Evolutionary conservation across 192 early-diverging fungal genomes (phyloP).

Genomic region (Coemansia sp.): DNA sequence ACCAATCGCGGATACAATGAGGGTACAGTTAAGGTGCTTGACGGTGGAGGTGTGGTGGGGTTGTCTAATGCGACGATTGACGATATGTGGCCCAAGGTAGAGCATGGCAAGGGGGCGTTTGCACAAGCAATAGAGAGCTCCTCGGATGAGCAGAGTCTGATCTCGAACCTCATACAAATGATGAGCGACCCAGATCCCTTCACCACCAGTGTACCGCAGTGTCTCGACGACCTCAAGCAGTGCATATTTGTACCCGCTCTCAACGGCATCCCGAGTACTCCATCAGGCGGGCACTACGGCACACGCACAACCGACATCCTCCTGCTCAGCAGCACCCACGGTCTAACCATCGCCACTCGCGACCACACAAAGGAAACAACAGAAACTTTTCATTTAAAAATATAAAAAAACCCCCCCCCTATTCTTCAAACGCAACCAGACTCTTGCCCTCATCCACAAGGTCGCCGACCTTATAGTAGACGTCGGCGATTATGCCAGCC

Average conservation of each 20-base stretch:
- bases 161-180: conserved; percentile 11
- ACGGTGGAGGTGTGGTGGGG: conserved; percentile 9
- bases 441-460: conserved; percentile 84
- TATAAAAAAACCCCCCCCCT: background rate
- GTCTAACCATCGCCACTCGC: conserved; percentile 27
- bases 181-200: conserved; percentile 27
- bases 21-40: background rate
- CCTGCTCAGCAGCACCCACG: conserved; percentile 20
- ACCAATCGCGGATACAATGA: conserved; percentile 23
- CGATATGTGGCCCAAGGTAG: conserved; percentile 43
- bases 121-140: background rate
- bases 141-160: conserved; percentile 8
- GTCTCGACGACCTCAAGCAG: conserved; percentile 26
- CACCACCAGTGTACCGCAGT: conserved; percentile 1
- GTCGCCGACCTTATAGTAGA: conserved; percentile 83
- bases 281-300: conserved; percentile 17
- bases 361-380: conserved; percentile 1
- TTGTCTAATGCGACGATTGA: conserved; percentile 42
- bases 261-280: background rate
- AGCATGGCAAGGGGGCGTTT: conserved; percentile 13
- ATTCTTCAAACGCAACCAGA: conserved; percentile 72
- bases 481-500: conserved; percentile 75
- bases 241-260: conserved; percentile 40
- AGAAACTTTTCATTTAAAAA: background rate
- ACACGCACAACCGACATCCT: conserved; percentile 43